Conservation (phyloP, 1,284 basidiomycete genomes). For the Puccinia novopanici region DNA sequence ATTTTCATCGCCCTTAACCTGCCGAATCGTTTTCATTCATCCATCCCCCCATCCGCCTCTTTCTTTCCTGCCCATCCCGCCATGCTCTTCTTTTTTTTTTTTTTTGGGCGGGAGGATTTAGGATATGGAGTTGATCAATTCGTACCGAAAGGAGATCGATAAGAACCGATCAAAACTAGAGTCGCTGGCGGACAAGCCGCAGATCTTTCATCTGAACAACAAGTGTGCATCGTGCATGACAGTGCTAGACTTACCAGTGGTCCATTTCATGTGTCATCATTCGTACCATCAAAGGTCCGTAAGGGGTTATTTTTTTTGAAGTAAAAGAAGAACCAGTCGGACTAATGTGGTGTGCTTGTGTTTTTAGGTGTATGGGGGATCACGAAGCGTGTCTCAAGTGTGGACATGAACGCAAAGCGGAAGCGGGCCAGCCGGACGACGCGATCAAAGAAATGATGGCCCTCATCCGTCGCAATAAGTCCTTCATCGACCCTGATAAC, state of each 20-base stretch:
- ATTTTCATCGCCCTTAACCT: too few species aligned
- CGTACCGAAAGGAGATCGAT: conserved; percentile 82
- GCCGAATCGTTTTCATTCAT: too few species aligned
- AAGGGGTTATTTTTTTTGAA: conserved; percentile 39
- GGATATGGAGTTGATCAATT: conserved; percentile 80
- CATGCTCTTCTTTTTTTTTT: too few species aligned
- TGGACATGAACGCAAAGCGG: neutral
- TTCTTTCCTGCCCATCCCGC: too few species aligned
- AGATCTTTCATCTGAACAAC: conserved; percentile 83
- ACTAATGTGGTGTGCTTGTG: neutral
- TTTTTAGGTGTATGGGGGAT: conserved; percentile 12
- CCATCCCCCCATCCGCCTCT: too few species aligned
- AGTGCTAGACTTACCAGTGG: conserved; percentile 83
- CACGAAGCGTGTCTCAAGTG: conserved; percentile 20
- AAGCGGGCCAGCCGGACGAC: neutral
- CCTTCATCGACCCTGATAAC: neutral
- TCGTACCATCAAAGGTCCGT: conserved; percentile 86
- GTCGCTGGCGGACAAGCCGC: conserved; percentile 74
- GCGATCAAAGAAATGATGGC: conserved; percentile 42
- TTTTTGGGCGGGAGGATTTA: too few species aligned
- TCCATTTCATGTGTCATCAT: conserved; percentile 98
- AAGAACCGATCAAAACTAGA: conserved; percentile 77
- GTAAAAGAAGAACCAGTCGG: conserved; percentile 34
- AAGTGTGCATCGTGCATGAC: conserved; percentile 80
- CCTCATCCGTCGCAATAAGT: conserved; percentile 10